phyloP scores from a whole-genome alignment of 257 asterid genomes.

The Ajuga chamaepitys region DNA sequence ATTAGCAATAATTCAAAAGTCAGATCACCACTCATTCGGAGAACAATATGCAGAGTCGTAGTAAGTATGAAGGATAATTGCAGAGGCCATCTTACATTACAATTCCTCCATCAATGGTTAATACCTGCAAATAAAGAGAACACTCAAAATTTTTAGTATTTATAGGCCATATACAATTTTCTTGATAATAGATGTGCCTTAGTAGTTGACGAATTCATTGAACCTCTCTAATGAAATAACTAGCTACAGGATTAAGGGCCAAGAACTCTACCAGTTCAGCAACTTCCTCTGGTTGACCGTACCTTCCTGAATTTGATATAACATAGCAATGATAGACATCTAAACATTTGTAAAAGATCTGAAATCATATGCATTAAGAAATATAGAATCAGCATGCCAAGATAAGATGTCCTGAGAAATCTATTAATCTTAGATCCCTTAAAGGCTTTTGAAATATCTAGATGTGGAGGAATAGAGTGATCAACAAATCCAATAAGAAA shows the following conservation, averaged over 20 bases:
- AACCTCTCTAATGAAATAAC: slow-evolving; percentile 93
- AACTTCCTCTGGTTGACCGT: slow-evolving; percentile 57
- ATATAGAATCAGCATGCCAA: not conserved
- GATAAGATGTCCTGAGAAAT: not conserved
- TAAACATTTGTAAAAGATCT: not conserved
- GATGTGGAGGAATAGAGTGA: too few species aligned
- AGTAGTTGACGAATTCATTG: not conserved
- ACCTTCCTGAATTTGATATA: slow-evolving; percentile 39
- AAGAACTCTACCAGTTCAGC: slow-evolving; percentile 52
- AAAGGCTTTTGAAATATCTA: too few species aligned
- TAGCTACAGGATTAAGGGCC: slow-evolving; percentile 57
- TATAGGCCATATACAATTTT: not conserved
- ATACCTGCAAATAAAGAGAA: slow-evolving; percentile 34
- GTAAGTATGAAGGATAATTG: not conserved
- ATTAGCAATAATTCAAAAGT: too few species aligned
- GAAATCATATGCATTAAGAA: not conserved
- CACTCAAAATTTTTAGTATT: too few species aligned
- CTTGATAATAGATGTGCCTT: not conserved
- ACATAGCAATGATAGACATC: not conserved
- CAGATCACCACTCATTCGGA: not conserved
- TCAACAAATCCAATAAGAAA: too few species aligned
- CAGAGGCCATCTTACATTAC: slow-evolving; percentile 53
- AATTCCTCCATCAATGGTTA: slow-evolving; percentile 93
- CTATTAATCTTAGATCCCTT: too few species aligned
- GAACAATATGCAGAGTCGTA: not conserved